phyloP scores from a whole-genome alignment of 495 filamentous ascomycete genomes.

The Astrothelium macrocarpum region DNA sequence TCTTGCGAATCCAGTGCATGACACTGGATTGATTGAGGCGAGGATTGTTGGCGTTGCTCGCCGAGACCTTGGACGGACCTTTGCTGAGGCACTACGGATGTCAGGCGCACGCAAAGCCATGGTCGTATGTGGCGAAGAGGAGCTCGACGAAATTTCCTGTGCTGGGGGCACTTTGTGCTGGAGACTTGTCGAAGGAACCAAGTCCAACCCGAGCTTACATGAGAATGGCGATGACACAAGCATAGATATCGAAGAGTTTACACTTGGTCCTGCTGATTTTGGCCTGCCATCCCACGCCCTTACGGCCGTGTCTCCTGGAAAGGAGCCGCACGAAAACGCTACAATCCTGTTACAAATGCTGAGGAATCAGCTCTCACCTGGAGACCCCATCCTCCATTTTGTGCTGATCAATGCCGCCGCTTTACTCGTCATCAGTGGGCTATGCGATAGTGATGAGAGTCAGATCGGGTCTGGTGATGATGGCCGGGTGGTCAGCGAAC shows the following conservation, averaged over 20 bases:
- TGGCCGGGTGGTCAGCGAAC: constrained; percentile 63
- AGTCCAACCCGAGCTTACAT: constrained; percentile 18
- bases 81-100: constrained; percentile 71
- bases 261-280: constrained; percentile 70
- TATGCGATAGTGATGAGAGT: constrained; percentile 74
- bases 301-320: constrained; percentile 66
- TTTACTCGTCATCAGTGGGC: constrained; percentile 67
- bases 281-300: constrained; percentile 70
- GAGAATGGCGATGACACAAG: constrained; percentile 32
- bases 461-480: constrained; percentile 66
- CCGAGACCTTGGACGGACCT: constrained; percentile 70
- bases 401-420: constrained; percentile 91
- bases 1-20: constrained; percentile 76
- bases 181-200: constrained; percentile 53
- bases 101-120: constrained; percentile 73
- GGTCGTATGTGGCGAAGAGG: constrained; percentile 87
- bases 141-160: constrained; percentile 90
- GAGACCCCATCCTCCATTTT: constrained; percentile 83
- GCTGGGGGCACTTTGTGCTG: constrained; percentile 83
- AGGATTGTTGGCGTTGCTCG: constrained; percentile 88
- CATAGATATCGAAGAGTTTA: constrained; percentile 61
- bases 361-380: constrained; percentile 55
- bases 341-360: constrained; percentile 70
- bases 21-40: constrained; percentile 60
- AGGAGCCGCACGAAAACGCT: constrained; percentile 79